A percentile compares a stretch with the other conserved stretches of the same genome.
phyloP scores from a whole-genome alignment of 345 rosid species.

The Gossypium longicalyx region DNA sequence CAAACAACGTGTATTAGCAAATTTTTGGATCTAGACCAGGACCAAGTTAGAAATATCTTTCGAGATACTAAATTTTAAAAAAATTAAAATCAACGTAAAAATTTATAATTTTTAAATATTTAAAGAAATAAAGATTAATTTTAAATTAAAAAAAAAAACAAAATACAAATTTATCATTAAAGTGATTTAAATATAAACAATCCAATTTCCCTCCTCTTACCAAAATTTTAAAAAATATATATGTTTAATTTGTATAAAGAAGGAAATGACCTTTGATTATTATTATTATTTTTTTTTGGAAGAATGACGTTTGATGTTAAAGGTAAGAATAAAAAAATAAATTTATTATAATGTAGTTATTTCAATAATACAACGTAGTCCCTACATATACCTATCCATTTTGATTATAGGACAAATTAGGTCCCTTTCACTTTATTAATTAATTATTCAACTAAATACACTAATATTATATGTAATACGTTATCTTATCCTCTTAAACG shows the following conservation, averaged over 20 bases:
- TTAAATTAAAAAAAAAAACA: no score
- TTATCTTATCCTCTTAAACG: not conserved
- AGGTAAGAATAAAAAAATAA: not conserved
- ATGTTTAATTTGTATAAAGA: not conserved
- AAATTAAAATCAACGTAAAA: no score
- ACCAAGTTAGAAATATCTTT: no score
- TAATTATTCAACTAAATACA: not conserved
- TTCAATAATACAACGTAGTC: not conserved
- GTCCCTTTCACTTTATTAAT: slow-evolving; percentile 1
- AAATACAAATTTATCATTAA: no score
- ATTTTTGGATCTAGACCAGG: no score
- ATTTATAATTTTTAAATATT: no score
- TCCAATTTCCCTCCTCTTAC: no score
- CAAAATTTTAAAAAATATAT: not conserved
- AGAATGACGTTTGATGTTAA: not conserved
- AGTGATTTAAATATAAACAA: no score
- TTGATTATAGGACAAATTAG: not conserved
- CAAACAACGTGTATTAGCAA: no score
- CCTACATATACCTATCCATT: not conserved
- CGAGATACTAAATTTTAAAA: no score
- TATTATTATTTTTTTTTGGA: no score
- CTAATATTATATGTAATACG: not conserved
- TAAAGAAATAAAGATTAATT: no score
- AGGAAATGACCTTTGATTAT: not conserved
- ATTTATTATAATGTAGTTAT: not conserved